Base-by-base conservation (phyloP, 306 rosid genomes). In the Vachellia collinsii region DNA sequence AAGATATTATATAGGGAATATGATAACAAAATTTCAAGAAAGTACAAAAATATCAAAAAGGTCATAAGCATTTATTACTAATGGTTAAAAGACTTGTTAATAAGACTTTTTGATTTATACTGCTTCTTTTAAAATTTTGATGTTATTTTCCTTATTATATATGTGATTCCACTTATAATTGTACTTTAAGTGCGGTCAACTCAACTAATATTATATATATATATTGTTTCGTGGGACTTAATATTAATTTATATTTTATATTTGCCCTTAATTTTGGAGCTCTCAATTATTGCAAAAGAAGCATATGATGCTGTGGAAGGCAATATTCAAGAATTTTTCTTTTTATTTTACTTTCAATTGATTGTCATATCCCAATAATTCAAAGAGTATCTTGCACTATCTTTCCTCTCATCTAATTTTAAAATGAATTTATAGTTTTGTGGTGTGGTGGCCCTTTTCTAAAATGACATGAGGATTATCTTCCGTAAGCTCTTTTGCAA, bases 121-220 rank as follows among this genome's bases (percentile, higher is more conserved):
- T n/a, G n/a, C n/a, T n/a, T n/a, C n/a, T n/a, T n/a, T n/a, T n/a
- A n/a, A n/a, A n/a, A n/a, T n/a, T n/a, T n/a, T n/a, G n/a, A n/a
- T n/a, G n/a, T n/a, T n/a, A n/a, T n/a, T n/a, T n/a, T n/a, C n/a
- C n/a, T n/a, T n/a, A 59, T 23, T 25, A 11, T 20, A n/a, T 41
- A 16, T 39, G 7, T 43, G 71, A 41, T 42, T 50, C 50, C 6
- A 23, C 58, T 62, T 7, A 62, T 16, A 12, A 58, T 75, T 23
- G 34, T 61, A 25, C 80, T 61, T 76, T 62, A 20, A 61, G 59
- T 76, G 72, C 47, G 72, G 79, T 61, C 79, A 76, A 61, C 43
- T 76, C 46, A 50, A 72, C 44, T 48, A 34, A 72, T 13, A 14
- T 9, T 29, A 9, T 19, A 42, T 39, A n/a, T 11, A 59, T 47